Base-by-base conservation (phyloP, 495 filamentous ascomycete genomes). In the Daldinia decipiens region DNA sequence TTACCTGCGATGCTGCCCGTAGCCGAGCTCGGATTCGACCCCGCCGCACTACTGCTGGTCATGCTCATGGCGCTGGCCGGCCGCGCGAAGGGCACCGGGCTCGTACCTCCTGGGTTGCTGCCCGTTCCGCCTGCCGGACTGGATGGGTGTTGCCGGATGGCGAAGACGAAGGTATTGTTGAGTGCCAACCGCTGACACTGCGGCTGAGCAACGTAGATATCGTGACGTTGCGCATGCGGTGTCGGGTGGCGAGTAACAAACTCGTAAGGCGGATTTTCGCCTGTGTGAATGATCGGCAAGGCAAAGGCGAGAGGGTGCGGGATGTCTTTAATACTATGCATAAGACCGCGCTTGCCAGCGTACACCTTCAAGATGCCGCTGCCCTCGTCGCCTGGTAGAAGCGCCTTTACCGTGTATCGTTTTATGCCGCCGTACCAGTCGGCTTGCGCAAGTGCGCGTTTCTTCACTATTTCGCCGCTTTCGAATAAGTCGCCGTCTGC, bases 101-200 rank as follows among this genome's bases (percentile, higher is more conserved):
- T 93, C 7, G 86, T 78, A 11, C 74, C 82, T 53, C 82, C 89
- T 70, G 78, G 81, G 76, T 87, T 87, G 71, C 83, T 83, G 4
- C 86, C 79, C 19, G 85, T 68, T 0, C 66, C 53, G 40, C 73
- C 71, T 68, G 29, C 79, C 76, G 4, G 77, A 0, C 90, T 89
- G 38, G 93, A 91, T 0, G 94, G 92, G 76, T 98, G 94, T 75
- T 99, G 95, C 29, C 95, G 91, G 54, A 98, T 91, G 57, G 91
- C 90, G 75, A 99, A 99, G 26, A 99, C 95, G 76, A 97, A 99
- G 6, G 95, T 99, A 76, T 98, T 98, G 81, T 97, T 97, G 45
- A 96, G 79, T 8, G 93, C 94, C 11, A 99, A 82, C 21, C 87
- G 87, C 39, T 90, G 84, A 76, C 95, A 98, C 78, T 98, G 96